A percentile compares a stretch with the other conserved stretches of the same genome.
Conservation (phyloP, 1,284 basidiomycete genomes). For the Athelia psychrophila region DNA sequence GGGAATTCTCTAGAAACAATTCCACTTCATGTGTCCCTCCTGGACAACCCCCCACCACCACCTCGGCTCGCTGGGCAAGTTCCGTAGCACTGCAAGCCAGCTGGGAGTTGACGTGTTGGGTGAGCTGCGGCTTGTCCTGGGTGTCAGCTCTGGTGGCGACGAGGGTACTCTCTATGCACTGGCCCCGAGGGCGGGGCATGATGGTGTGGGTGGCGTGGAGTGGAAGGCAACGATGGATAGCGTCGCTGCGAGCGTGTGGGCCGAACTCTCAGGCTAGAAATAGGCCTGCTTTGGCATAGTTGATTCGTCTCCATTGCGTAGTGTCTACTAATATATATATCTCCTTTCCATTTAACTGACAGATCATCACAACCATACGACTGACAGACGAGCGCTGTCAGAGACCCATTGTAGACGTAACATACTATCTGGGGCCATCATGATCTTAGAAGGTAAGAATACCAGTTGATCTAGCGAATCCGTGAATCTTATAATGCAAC, state of each 20-base stretch:
- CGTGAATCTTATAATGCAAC: too few relatives aligned
- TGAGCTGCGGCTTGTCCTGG: conserved; percentile 82
- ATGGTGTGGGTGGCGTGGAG: conserved; percentile 33
- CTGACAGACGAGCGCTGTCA: too few relatives aligned
- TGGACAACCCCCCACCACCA: conserved; percentile 74
- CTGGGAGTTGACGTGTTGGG: conserved; percentile 73
- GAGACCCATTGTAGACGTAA: too few relatives aligned
- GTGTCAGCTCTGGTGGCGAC: conserved; percentile 79
- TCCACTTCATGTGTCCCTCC: conserved; percentile 82
- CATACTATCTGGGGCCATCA: too few relatives aligned
- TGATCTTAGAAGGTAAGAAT: too few relatives aligned
- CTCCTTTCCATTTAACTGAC: too few relatives aligned
- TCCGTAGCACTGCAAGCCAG: conserved; percentile 60
- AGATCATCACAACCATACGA: too few relatives aligned
- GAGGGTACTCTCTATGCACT: conserved; percentile 62
- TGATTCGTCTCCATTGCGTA: too few relatives aligned
- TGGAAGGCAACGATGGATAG: conserved; percentile 49
- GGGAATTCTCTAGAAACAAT: conserved; percentile 90
- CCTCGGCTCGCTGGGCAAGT: conserved; percentile 73
- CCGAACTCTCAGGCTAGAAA: too few relatives aligned
- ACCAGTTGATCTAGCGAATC: too few relatives aligned
- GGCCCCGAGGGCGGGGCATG: conserved; percentile 14
- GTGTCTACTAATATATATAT: too few relatives aligned
- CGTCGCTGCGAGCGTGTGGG: conserved; percentile 43
- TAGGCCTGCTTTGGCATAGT: too few relatives aligned